Evolutionary conservation across 2,329 filamentous ascomycete genomes (phyloP).

Genomic region (Truncatella angustata): DNA sequence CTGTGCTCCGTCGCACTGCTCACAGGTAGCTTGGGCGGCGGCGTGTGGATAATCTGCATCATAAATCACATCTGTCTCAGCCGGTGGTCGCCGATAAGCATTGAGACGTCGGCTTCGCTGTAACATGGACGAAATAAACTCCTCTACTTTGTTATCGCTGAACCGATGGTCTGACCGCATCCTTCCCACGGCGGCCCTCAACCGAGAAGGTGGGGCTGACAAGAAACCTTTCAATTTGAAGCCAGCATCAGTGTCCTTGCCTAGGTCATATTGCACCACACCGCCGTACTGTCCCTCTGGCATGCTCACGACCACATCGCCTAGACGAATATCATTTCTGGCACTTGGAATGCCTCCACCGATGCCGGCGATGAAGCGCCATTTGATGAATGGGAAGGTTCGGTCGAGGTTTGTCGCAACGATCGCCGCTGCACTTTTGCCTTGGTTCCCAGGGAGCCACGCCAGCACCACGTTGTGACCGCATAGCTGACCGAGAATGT

Average conservation of each 20-base stretch:
- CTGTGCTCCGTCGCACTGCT: neutral
- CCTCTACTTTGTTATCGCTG: neutral
- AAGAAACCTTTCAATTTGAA: conserved; percentile 6
- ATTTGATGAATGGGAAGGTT: conserved; percentile 22
- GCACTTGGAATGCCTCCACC: conserved; percentile 20
- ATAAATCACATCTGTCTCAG: neutral
- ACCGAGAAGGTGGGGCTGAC: neutral
- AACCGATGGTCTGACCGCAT: neutral
- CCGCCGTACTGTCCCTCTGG: conserved; percentile 8
- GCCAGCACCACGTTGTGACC: conserved; percentile 26
- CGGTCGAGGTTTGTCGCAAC: conserved; percentile 21
- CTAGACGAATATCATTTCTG: conserved; percentile 14
- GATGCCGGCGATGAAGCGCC: conserved; percentile 24
- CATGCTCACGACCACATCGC: conserved; percentile 16
- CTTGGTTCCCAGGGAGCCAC: conserved; percentile 23
- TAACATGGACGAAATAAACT: neutral
- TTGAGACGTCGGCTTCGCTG: neutral
- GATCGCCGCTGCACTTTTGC: conserved; percentile 22
- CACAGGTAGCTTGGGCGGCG: neutral
- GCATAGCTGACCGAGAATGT: conserved; percentile 23
- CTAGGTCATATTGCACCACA: conserved; percentile 13
- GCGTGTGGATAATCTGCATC: neutral
- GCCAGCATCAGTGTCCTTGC: conserved; percentile 8
- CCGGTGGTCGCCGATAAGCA: neutral
- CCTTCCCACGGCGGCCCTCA: neutral